Evolutionary conservation across 305 asterid species (phyloP).

Genomic region (Lippia alba): DNA sequence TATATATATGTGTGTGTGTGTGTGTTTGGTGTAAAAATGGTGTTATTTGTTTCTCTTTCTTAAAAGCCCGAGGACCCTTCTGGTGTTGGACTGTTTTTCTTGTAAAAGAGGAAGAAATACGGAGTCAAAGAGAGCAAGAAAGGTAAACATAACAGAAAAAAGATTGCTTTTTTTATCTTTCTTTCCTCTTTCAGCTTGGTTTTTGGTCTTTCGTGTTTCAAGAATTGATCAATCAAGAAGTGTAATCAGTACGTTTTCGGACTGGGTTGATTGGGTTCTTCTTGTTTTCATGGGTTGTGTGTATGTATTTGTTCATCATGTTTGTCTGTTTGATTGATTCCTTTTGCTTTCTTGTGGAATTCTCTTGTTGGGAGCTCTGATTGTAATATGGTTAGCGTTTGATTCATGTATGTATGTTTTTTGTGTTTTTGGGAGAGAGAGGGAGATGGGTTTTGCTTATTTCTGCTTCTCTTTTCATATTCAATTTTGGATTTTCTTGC

Average conservation of each 20-base stretch:
- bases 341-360: neutral
- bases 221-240: constrained; percentile 3
- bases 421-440: neutral
- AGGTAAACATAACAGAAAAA: constrained; percentile 20
- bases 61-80: constrained; percentile 29
- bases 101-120: constrained; percentile 31
- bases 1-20: neutral
- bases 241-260: constrained; percentile 22
- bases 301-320: neutral
- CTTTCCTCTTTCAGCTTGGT: constrained; percentile 3
- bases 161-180: neutral
- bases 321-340: constrained; percentile 4
- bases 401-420: neutral
- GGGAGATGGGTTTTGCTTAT: constrained; percentile 11
- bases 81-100: constrained; percentile 30
- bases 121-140: constrained; percentile 36
- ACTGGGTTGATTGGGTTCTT: constrained; percentile 6
- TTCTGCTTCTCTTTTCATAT: neutral
- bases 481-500: too few species aligned
- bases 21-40: neutral
- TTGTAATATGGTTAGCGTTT: constrained; percentile 9
- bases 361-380: constrained; percentile 9
- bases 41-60: constrained; percentile 27
- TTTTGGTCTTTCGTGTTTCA: neutral
- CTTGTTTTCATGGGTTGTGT: neutral